These are phyloP conservation scores for Auricularia cornea DNA, from an alignment of 768 basidiomycete species.

Conservation along the genomic window DNA sequence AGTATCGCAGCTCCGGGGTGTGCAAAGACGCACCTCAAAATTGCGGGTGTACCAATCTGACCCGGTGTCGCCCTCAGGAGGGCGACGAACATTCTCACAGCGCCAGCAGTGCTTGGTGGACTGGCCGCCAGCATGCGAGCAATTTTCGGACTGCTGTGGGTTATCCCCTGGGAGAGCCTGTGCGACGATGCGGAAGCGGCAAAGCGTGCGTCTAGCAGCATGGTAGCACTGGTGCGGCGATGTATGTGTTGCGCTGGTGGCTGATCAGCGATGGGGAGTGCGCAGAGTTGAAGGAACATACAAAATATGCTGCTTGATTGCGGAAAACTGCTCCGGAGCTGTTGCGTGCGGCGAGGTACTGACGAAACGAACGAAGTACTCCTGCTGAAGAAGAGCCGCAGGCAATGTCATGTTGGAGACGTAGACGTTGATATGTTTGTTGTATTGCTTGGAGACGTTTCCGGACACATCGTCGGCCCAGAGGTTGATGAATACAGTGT, in stretches of 20 bases:
- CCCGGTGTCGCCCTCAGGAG: neutral
- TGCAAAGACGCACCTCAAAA: slow-evolving; percentile 9
- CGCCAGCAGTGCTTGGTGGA: slow-evolving; percentile 9
- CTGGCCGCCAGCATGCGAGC: slow-evolving; percentile 11
- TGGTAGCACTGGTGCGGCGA: slow-evolving; percentile 5
- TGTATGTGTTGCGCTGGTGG: slow-evolving; percentile 3
- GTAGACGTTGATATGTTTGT: slow-evolving; percentile 6
- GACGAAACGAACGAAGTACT: slow-evolving; percentile 2
- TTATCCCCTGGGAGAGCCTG: slow-evolving; percentile 13
- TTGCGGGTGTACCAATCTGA: slow-evolving; percentile 25
- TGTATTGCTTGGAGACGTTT: slow-evolving; percentile 9
- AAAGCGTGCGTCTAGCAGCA: neutral
- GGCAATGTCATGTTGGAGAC: slow-evolving; percentile 4
- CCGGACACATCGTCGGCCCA: slow-evolving; percentile 10
- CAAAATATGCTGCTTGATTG: neutral
- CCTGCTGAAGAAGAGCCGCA: neutral
- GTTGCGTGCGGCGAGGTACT: neutral
- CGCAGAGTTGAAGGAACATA: too few relatives aligned
- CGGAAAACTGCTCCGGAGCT: neutral
- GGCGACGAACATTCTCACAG: slow-evolving; percentile 20
- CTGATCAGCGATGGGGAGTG: too few relatives aligned
- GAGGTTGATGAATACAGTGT: slow-evolving; percentile 1
- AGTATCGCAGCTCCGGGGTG: too few relatives aligned
- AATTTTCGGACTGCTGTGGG: slow-evolving; percentile 14
- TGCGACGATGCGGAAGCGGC: slow-evolving; percentile 3